These are phyloP conservation scores for Purpureocillium takamizusanense DNA, from an alignment of 2,329 filamentous ascomycete genomes.

Conservation along the genomic window DNA sequence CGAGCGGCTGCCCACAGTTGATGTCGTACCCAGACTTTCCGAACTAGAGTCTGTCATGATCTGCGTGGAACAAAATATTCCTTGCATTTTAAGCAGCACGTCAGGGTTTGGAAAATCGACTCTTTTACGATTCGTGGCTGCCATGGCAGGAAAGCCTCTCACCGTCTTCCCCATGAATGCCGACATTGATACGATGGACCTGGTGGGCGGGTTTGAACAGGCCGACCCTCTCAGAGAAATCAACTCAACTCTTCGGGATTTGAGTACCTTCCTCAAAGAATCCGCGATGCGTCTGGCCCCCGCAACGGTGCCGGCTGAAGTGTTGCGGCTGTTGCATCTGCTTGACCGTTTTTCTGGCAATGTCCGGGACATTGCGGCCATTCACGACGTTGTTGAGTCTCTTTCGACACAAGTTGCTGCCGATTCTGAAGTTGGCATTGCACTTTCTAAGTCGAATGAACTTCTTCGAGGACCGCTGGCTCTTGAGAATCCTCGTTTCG, in stretches of 20 bases:
- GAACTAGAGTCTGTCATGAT: conserved; percentile 81
- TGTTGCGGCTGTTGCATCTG: conserved; percentile 40
- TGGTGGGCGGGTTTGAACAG: conserved; percentile 95
- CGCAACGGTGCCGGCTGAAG: conserved; percentile 32
- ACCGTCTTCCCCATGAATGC: conserved; percentile 85
- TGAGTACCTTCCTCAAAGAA: conserved; percentile 43
- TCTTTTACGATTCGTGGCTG: conserved; percentile 72
- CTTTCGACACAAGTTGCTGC: conserved; percentile 32
- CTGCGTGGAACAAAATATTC: conserved; percentile 78
- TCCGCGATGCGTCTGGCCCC: conserved; percentile 41
- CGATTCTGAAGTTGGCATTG: conserved; percentile 33
- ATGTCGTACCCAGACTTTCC: conserved; percentile 48
- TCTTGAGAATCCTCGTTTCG: conserved; percentile 72
- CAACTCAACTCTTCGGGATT: conserved; percentile 40
- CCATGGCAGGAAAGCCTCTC: conserved; percentile 63
- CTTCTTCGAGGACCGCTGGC: conserved; percentile 44
- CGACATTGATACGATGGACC: conserved; percentile 93
- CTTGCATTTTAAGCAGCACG: conserved; percentile 78
- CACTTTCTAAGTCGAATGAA: conserved; percentile 37
- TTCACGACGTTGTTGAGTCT: conserved; percentile 27
- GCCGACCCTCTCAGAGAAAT: conserved; percentile 71
- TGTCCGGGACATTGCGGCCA: conserved; percentile 23
- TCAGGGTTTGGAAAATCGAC: conserved; percentile 83
- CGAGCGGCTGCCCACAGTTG: conserved; percentile 39
- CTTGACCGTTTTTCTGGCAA: conserved; percentile 34